Percentiles rank a stretch among this genome's conserved stretches.
Evolutionary conservation across 305 asterid species (phyloP).

Genomic region (Fraxinus greggii): DNA sequence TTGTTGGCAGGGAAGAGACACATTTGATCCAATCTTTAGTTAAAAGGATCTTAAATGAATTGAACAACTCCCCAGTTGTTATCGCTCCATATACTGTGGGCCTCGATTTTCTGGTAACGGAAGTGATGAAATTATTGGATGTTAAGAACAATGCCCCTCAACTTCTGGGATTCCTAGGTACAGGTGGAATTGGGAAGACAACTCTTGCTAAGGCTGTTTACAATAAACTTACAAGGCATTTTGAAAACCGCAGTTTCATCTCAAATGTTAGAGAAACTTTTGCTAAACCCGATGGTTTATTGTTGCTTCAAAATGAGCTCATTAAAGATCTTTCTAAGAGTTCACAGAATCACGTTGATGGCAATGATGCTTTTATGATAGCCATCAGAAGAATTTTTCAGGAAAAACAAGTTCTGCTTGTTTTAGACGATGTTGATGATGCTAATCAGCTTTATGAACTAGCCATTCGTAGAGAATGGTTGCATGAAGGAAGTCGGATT

Average conservation of each 20-base stretch:
- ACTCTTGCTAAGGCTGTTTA: constrained; percentile 39
- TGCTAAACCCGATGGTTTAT: constrained; percentile 22
- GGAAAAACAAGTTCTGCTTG: constrained; percentile 24
- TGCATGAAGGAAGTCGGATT: constrained; percentile 32
- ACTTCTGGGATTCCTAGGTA: constrained; percentile 33
- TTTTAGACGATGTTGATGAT: constrained; percentile 37
- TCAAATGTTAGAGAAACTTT: constrained; percentile 28
- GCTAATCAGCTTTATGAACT: constrained; percentile 26
- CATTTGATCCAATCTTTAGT: constrained; percentile 27
- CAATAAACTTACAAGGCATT: constrained; percentile 29
- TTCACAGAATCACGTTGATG: not conserved
- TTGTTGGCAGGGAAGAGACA: constrained; percentile 23
- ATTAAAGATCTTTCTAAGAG: constrained; percentile 19
- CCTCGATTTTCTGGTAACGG: constrained; percentile 25
- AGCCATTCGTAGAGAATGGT: constrained; percentile 27
- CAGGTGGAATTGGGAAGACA: constrained; percentile 43
- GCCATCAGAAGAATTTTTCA: constrained; percentile 16
- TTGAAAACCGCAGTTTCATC: constrained; percentile 32
- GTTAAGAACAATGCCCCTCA: constrained; percentile 21
- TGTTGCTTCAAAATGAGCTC: constrained; percentile 25
- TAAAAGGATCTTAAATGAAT: constrained; percentile 25
- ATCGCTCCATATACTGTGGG: constrained; percentile 39
- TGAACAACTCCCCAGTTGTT: constrained; percentile 31
- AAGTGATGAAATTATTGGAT: constrained; percentile 10
- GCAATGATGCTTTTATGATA: not conserved